Conservation (phyloP, 176 grass and related monocot genomes). For the Hordeum vulgare region MorexV3_pseudomolecules_assembly NC_058519.1:2910113-2910612, state of each 20-base stretch:
- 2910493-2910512: conserved; percentile 6
- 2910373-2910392: conserved; percentile 5
- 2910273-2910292: neutral
- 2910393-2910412: conserved; percentile 24
- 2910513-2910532: neutral
- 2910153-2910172: neutral
- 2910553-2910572: neutral
- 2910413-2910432: neutral
- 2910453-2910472: conserved; percentile 29
- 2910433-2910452: neutral
- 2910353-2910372: neutral
- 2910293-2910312: neutral
- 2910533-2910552: neutral
- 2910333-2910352: conserved; percentile 6
- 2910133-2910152: neutral
- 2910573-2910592: neutral
- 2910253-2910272: neutral
- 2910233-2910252: neutral
- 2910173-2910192: neutral
- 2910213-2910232: neutral
- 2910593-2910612: neutral
- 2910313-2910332: neutral
- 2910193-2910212: neutral
- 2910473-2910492: conserved; percentile 13
- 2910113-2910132: neutral